Evolutionary conservation across 768 basidiomycete genomes (phyloP).

Genomic region (Tulasnella sp.): DNA sequence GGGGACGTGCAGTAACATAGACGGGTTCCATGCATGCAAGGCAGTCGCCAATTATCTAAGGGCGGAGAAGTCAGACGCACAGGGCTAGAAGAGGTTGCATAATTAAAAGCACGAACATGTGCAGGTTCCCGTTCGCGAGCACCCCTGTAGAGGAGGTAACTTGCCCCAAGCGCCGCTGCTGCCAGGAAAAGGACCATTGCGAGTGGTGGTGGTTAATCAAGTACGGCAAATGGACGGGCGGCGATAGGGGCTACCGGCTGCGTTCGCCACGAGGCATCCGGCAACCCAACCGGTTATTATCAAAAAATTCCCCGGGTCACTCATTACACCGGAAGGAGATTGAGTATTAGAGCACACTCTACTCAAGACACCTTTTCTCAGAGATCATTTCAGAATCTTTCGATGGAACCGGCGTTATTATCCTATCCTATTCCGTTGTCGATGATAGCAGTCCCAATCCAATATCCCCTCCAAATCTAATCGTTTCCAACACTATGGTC

Average conservation of each 20-base stretch:
- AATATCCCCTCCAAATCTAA: neutral
- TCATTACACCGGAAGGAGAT: too few species aligned
- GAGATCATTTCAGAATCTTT: too few species aligned
- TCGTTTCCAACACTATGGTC: neutral
- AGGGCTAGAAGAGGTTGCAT: neutral
- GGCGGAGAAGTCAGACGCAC: neutral
- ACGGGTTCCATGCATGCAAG: neutral
- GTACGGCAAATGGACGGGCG: neutral
- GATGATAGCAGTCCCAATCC: neutral
- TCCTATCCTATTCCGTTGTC: neutral
- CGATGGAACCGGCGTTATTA: too few species aligned
- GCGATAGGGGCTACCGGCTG: neutral
- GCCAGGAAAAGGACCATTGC: neutral
- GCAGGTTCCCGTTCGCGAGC: neutral
- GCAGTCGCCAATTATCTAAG: neutral
- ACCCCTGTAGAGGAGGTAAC: neutral
- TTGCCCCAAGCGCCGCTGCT: neutral
- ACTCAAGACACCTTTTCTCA: too few species aligned
- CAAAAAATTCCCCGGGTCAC: neutral
- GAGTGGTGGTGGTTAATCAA: neutral
- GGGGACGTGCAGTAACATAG: neutral
- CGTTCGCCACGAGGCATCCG: neutral
- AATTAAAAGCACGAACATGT: neutral
- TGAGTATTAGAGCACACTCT: too few species aligned
- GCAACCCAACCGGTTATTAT: neutral